Evolutionary conservation across 192 early-diverging fungal species (phyloP).

Genomic region (Gryganskiella cystojenkinii): DNA sequence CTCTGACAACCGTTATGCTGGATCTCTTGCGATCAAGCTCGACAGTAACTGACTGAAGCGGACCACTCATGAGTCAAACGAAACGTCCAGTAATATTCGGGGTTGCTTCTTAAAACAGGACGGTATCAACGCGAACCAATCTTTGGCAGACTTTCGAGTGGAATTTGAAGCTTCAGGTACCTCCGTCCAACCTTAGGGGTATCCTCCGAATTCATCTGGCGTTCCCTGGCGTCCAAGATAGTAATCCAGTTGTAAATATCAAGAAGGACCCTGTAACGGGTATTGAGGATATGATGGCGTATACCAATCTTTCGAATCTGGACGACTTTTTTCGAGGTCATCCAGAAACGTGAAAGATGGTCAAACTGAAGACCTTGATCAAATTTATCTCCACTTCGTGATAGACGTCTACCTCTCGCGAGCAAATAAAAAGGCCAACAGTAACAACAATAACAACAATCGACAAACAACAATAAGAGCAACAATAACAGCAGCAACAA

Average conservation of each 20-base stretch:
- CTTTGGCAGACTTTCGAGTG: not conserved
- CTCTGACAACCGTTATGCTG: constrained; percentile 22
- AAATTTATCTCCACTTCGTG: no score
- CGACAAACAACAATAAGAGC: no score
- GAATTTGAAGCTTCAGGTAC: constrained; percentile 8
- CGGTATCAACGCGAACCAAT: not conserved
- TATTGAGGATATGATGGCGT: constrained; percentile 22
- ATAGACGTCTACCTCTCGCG: no score
- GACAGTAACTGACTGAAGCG: not conserved
- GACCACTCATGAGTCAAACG: not conserved
- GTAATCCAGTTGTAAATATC: constrained; percentile 4
- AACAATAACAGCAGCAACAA: no score
- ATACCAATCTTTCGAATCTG: constrained; percentile 24
- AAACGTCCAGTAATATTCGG: constrained; percentile 26
- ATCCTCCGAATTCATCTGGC: constrained; percentile 33
- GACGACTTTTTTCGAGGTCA: constrained; percentile 19
- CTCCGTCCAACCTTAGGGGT: constrained; percentile 5
- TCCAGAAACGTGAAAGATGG: not conserved
- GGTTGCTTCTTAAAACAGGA: constrained; percentile 15
- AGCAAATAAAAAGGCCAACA: no score
- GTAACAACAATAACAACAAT: no score
- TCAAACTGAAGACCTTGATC: constrained; percentile 2
- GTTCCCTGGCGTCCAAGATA: constrained; percentile 8
- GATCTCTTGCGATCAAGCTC: constrained; percentile 26
- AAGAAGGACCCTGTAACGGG: constrained; percentile 1